Base-by-base conservation (phyloP, 2,329 filamentous ascomycete species). In the Trichoderma sp. region DNA sequence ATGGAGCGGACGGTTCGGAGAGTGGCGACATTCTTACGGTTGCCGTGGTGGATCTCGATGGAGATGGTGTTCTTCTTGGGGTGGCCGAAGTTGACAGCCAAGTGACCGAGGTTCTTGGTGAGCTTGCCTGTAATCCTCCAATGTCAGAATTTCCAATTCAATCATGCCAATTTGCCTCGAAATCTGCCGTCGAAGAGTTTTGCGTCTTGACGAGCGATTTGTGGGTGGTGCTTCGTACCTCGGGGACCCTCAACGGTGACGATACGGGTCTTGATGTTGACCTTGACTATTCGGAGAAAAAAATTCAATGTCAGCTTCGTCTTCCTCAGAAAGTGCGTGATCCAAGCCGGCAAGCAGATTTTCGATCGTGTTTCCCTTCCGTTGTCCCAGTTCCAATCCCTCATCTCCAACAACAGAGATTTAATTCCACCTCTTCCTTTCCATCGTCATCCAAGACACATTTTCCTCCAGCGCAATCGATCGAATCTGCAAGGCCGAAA, bases 1-100 rank as follows among this genome's bases (percentile, higher is more conserved):
- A 98, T 86, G 78, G 95, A 95, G 83, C 94, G 94, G 88, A 99
- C 96, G 82, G 96, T 99, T 82, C 96, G 94, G 86, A 99, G 94
- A 79, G 95, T 93, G 82, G 96, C 96, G 83, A 99, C 93, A 85
- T 94, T 95, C 92, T 99, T 99, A 88, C 96, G 94, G 83, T 89
- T 90, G 84, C 96, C 96, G 87, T 99, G 96, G 92, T 99, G 97
- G 83, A 99, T 93, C 88, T 98, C 94, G 83, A 99, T 98, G 82
- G 93, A 92, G 89, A 99, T 95, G 80, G 92, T 82, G 86, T 93
- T 89, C 88, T 93, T 92, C 88, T 91, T 89, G 81, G 94, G 92
- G 84, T 92, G 89, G 79, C 92, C 91, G 91, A 99, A 99, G 88
- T 92, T 96, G 86, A 99, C 95, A 79, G 95, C 92, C 83, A 99